Evolutionary conservation across 2,329 filamentous ascomycete genomes (phyloP), one percentile per base, ranked within the genome.

Genomic region (Dryadomyces quercivorus): DNA sequence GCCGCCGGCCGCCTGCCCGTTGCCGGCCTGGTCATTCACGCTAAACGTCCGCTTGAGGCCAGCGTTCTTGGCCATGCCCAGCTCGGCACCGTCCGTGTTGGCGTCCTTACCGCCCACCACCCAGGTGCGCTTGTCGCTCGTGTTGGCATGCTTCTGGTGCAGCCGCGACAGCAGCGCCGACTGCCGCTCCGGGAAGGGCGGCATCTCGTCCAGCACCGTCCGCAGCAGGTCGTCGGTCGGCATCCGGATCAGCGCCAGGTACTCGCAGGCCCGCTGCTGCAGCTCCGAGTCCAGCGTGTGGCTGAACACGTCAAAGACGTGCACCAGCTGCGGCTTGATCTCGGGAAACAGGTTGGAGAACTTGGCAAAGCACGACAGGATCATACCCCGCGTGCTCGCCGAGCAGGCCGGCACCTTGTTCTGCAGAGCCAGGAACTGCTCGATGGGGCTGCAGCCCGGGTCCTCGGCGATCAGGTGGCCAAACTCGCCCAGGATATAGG

Each of bases 331-430:
- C 9, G 91, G 88, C 70, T 96, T 97, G 72, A 98, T 97, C 67
- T 98, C 94, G 1, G 93, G 93, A 68, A 98, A 98, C 52, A 98
- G 72, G 69, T 98, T 98, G 70, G 98, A 88, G 63, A 91, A 98
- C 71, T 98, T 98, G 76, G 97, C 77, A 66, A 96, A 98, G 53
- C 86, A 94, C 0, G 92, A 97, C 48, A 98, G 72, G 44, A 98
- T 87, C 77, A 98, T 95, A 26, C 89, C 93, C 60, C 91, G 80
- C 12, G 94, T 96, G 62, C 85, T 86, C 18, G 92, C 86, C 0
- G 92, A 95, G 66, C 88, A 95, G 7, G 84, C 86, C 47, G 88
- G 82, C 65, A 98, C 84, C 71, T 98, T 98, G 51, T 81, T 80
- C 63, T 96, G 91, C 55, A 98, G 74, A 16, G 92, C 91, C 72